These are phyloP conservation scores for Sutorius australiensis DNA, from an alignment of 768 basidiomycete genomes.

Conservation along the genomic window DNA sequence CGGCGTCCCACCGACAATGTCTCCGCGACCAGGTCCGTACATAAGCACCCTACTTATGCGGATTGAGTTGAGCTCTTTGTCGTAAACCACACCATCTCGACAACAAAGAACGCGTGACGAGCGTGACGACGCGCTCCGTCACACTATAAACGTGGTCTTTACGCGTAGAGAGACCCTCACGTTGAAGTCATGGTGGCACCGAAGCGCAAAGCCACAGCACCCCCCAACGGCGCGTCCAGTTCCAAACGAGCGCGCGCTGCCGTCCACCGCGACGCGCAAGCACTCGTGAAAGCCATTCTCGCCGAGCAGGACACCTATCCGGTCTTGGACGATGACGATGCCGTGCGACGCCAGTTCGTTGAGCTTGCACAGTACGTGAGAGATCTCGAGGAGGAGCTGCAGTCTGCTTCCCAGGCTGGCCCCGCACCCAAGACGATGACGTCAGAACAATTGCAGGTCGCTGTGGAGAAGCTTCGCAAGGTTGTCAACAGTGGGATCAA, in stretches of 20 bases:
- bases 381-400: conserved; percentile 29
- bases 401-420: conserved; percentile 13
- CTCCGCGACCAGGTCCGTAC: background rate
- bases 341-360: conserved; percentile 26
- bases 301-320: conserved; percentile 34
- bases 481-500: conserved; percentile 47
- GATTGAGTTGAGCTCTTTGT: background rate
- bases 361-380: conserved; percentile 34
- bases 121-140: conserved; percentile 26
- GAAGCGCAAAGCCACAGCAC: conserved; percentile 38
- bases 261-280: conserved; percentile 31
- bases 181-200: conserved; percentile 9
- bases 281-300: conserved; percentile 38
- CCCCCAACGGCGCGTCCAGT: conserved; percentile 9
- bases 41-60: background rate
- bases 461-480: conserved; percentile 43
- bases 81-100: background rate
- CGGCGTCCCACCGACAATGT: background rate
- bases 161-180: background rate
- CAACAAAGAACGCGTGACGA: conserved; percentile 8
- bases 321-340: conserved; percentile 34
- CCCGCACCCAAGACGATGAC: conserved; percentile 32
- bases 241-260: conserved; percentile 29
- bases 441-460: conserved; percentile 36
- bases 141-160: conserved; percentile 14